These are phyloP conservation scores for Dothistroma septosporum DNA, from an alignment of 2,329 filamentous ascomycete species.

Conservation along the genomic window DNA sequence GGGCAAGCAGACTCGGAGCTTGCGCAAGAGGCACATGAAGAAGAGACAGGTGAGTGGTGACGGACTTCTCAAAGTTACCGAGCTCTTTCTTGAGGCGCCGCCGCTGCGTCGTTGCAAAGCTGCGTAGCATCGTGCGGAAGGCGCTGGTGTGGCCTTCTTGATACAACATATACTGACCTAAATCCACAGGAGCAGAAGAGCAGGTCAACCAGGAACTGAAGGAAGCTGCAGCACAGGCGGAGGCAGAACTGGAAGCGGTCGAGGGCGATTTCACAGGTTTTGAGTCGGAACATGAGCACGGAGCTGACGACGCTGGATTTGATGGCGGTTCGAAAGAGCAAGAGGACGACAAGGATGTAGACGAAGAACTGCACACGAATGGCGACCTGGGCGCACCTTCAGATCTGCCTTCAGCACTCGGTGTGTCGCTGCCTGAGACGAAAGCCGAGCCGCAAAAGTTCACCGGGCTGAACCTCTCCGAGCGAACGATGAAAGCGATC, in stretches of 20 bases:
- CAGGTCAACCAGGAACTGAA: slow-evolving; percentile 31
- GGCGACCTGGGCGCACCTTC: slow-evolving; percentile 37
- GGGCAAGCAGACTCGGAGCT: slow-evolving; percentile 6
- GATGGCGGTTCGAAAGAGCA: slow-evolving; percentile 35
- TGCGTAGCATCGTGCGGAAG: no score
- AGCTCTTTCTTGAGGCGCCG: not conserved
- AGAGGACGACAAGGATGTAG: slow-evolving; percentile 32
- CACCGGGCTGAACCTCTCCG: slow-evolving; percentile 75
- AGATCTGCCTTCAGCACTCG: slow-evolving; percentile 54
- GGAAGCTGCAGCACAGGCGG: slow-evolving; percentile 22
- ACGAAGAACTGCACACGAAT: slow-evolving; percentile 21
- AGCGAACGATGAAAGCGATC: slow-evolving; percentile 84
- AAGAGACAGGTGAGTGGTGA: slow-evolving; percentile 11
- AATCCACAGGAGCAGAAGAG: slow-evolving; percentile 17
- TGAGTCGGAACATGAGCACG: slow-evolving; percentile 28
- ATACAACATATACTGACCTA: not conserved
- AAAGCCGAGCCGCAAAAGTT: slow-evolving; percentile 66
- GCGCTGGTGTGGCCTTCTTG: no score
- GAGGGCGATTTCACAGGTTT: slow-evolving; percentile 37
- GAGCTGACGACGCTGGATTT: slow-evolving; percentile 29
- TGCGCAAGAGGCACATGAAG: slow-evolving; percentile 12
- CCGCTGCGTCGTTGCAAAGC: no score
- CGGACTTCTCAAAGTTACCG: not conserved
- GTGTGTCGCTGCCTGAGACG: slow-evolving; percentile 56
- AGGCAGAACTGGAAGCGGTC: slow-evolving; percentile 9